Evolutionary conservation across 2,329 filamentous ascomycete species (phyloP).

Genomic region (Aureobasidium subglaciale): DNA sequence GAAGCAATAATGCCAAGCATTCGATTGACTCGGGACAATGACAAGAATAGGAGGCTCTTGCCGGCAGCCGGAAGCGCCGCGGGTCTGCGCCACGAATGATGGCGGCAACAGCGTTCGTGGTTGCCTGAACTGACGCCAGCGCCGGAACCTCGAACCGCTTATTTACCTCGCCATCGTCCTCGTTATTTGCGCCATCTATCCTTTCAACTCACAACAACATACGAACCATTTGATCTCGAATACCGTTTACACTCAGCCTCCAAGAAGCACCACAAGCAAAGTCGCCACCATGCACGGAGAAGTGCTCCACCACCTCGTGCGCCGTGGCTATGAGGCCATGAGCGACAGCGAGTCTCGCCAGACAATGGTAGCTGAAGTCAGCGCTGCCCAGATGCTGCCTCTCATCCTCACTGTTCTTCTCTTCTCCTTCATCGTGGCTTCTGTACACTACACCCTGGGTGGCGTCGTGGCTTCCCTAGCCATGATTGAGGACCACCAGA

Average conservation of each 20-base stretch:
- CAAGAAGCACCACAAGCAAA: not conserved
- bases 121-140: slow-evolving; percentile 6
- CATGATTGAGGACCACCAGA: slow-evolving; percentile 55
- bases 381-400: slow-evolving; percentile 24
- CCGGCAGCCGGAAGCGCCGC: not conserved
- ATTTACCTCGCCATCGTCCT: not conserved
- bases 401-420: slow-evolving; percentile 30
- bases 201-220: not conserved
- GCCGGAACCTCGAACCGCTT: not conserved
- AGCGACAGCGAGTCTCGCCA: slow-evolving; percentile 12
- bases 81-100: not conserved
- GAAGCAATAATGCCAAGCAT: not conserved
- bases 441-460: slow-evolving; percentile 52
- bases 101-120: not conserved
- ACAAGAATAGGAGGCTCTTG: not conserved
- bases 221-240: not conserved
- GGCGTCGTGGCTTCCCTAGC: slow-evolving; percentile 55
- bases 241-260: not conserved
- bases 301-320: slow-evolving; percentile 27
- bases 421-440: slow-evolving; percentile 36
- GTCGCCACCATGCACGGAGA: slow-evolving; percentile 22
- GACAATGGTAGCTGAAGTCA: slow-evolving; percentile 20
- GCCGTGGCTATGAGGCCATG: slow-evolving; percentile 26
- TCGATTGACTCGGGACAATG: not conserved
- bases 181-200: not conserved